Percentiles rank a stretch among this genome's conserved stretches.
Conservation (phyloP, 2,329 filamentous ascomycete genomes). For the Malbranchea cinnamomea region DNA sequence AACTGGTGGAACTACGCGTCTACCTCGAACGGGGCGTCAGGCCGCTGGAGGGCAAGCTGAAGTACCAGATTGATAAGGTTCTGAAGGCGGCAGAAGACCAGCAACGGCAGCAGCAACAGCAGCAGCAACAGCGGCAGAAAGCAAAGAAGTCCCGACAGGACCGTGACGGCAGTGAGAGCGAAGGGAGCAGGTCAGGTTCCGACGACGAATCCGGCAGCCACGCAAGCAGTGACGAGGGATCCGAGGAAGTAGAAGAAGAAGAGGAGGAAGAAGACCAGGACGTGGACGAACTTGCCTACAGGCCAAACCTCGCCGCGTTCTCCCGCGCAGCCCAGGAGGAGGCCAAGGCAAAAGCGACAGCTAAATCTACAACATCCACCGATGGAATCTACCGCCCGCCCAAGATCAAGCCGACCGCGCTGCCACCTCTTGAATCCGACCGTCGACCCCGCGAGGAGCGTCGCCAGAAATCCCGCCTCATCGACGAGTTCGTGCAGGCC, state of each 20-base stretch:
- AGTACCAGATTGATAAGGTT: constrained; percentile 93
- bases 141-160: constrained; percentile 16
- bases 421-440: constrained; percentile 48
- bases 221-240: constrained; percentile 15
- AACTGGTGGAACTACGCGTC: constrained; percentile 78
- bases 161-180: constrained; percentile 22
- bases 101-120: constrained; percentile 17
- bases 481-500: constrained; percentile 80
- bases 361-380: constrained; percentile 16
- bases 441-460: constrained; percentile 44
- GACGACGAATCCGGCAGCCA: constrained; percentile 18
- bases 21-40: constrained; percentile 87
- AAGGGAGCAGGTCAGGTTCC: constrained; percentile 19
- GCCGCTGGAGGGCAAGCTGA: constrained; percentile 76
- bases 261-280: constrained; percentile 22
- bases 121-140: constrained; percentile 17
- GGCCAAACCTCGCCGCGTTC: constrained; percentile 42
- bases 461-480: constrained; percentile 59
- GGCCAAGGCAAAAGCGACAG: constrained; percentile 12
- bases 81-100: constrained; percentile 60
- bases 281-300: constrained; percentile 46
- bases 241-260: constrained; percentile 14
- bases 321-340: constrained; percentile 24
- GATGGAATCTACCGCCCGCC: constrained; percentile 79
- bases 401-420: constrained; percentile 69